These are phyloP conservation scores for Polyrhizophydium stewartii DNA, from an alignment of 371 early-diverging fungal species.

Conservation along the genomic window DNA sequence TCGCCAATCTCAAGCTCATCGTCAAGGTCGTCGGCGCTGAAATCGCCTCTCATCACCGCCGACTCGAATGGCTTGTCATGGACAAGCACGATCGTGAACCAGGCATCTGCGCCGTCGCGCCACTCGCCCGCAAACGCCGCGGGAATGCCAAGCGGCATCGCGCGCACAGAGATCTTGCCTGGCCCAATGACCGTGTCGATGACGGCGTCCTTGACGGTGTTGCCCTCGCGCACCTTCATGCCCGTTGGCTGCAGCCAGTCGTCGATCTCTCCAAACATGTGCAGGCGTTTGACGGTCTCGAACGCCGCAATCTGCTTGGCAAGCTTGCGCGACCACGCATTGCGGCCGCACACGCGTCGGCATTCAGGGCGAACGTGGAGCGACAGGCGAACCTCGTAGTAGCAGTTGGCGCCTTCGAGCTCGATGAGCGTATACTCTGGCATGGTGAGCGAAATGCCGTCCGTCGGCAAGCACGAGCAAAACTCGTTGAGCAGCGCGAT, in stretches of 20 bases:
- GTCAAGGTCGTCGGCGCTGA: neutral
- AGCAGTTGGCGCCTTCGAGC: neutral
- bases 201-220: neutral
- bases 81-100: neutral
- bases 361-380: slow-evolving; percentile 10
- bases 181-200: neutral
- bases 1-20: neutral
- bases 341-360: slow-evolving; percentile 10
- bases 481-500: neutral
- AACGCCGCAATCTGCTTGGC: slow-evolving; percentile 75
- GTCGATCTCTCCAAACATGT: slow-evolving; percentile 61
- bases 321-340: slow-evolving; percentile 40
- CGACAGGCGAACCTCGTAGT: slow-evolving; percentile 13
- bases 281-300: slow-evolving; percentile 63
- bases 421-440: too few species aligned
- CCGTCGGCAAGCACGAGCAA: neutral
- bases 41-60: neutral
- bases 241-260: slow-evolving; percentile 56
- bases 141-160: neutral
- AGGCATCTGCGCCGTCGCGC: slow-evolving; percentile 5
- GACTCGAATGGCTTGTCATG: too few species aligned
- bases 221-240: slow-evolving; percentile 31
- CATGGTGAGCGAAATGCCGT: too few species aligned
- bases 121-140: neutral
- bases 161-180: neutral